phyloP scores from a whole-genome alignment of 176 grass and related monocot species.

The Themeda triandra region DNA sequence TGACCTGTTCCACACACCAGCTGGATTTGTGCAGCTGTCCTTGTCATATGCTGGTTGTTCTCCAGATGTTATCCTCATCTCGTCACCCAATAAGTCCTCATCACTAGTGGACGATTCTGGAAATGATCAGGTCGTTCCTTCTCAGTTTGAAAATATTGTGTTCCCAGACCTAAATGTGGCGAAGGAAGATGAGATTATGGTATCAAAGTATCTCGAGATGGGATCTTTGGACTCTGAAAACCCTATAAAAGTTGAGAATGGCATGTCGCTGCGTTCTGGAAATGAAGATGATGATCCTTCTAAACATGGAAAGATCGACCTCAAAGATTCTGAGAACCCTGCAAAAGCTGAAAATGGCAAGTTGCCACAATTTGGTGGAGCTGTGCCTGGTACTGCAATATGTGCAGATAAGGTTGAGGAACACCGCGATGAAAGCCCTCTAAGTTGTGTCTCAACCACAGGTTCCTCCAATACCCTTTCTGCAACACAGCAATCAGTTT shows the following conservation, averaged over 20 bases:
- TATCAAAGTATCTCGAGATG: constrained; percentile 85
- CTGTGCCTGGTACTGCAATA: constrained; percentile 37
- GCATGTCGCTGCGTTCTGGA: constrained; percentile 16
- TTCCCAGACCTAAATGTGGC: constrained; percentile 79
- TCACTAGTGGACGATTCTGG: constrained; percentile 11
- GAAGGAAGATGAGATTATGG: constrained; percentile 86
- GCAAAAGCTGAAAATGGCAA: constrained; percentile 34
- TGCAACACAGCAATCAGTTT: constrained; percentile 28
- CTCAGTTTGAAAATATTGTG: constrained; percentile 73
- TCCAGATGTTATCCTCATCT: constrained; percentile 69
- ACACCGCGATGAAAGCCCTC: constrained; percentile 40
- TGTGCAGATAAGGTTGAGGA: constrained; percentile 15
- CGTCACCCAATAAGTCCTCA: constrained; percentile 33
- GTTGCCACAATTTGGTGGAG: constrained; percentile 23
- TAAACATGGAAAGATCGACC: constrained; percentile 66
- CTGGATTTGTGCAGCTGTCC: constrained; percentile 81
- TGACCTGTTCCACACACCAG: constrained; percentile 81
- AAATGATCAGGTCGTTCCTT: constrained; percentile 25
- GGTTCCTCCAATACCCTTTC: constrained; percentile 25
- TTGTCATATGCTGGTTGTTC: constrained; percentile 72
- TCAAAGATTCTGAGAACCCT: constrained; percentile 36
- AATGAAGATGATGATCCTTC: constrained; percentile 20
- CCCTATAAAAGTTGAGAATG: constrained; percentile 21
- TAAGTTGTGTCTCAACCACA: constrained; percentile 67
- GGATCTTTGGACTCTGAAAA: constrained; percentile 43